Conservation (phyloP, 208 protist species). For the Trypanosoma scelopori region DNA sequence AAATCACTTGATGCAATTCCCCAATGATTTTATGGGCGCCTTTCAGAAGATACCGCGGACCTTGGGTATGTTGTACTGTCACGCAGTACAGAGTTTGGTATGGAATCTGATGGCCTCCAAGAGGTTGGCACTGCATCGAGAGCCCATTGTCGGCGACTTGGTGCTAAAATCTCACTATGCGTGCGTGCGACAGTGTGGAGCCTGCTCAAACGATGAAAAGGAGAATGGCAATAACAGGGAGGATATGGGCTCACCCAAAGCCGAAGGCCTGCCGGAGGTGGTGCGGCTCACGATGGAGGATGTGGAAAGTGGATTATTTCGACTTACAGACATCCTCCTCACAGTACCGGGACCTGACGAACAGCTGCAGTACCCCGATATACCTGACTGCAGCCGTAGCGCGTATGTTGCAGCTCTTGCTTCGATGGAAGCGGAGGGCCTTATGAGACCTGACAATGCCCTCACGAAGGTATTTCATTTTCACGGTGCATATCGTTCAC, state of each 20-base stretch:
- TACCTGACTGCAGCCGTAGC: constrained; percentile 38
- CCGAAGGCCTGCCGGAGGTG: constrained; percentile 45
- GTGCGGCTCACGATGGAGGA: constrained; percentile 64
- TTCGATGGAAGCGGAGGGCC: constrained; percentile 32
- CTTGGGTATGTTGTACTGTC: constrained; percentile 91
- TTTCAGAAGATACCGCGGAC: constrained; percentile 82
- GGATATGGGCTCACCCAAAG: neutral
- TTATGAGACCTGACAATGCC: constrained; percentile 31
- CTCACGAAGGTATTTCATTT: constrained; percentile 86
- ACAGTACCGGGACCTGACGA: constrained; percentile 85
- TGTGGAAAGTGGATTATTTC: constrained; percentile 49
- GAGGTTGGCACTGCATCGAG: constrained; percentile 58
- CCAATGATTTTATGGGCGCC: constrained; percentile 72
- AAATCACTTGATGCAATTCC: constrained; percentile 56
- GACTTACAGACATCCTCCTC: constrained; percentile 86
- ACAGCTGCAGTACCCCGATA: constrained; percentile 70
- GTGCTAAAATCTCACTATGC: constrained; percentile 62
- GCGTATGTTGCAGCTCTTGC: constrained; percentile 51
- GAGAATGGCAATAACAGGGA: constrained; percentile 9
- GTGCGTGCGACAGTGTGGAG: constrained; percentile 1
- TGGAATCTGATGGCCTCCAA: constrained; percentile 93
- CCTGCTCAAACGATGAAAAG: neutral
- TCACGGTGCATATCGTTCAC: constrained; percentile 82
- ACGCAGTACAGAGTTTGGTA: constrained; percentile 93
- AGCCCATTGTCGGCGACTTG: constrained; percentile 76